Conservation (phyloP, 2,329 filamentous ascomycete species). For the Penicillium sp. region DNA sequence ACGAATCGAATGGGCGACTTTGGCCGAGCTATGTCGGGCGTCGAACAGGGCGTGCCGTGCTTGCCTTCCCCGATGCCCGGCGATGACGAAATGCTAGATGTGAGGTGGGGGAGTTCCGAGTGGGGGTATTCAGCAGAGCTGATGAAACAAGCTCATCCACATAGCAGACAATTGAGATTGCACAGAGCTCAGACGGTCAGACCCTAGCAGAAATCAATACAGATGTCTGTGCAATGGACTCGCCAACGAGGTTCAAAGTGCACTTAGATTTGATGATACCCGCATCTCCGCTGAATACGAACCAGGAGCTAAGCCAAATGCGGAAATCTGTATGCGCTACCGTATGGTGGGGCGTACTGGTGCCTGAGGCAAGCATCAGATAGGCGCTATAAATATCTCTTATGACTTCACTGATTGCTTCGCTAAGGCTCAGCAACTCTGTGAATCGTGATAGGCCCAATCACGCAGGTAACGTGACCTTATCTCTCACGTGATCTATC, state of each 20-base stretch:
- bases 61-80: neutral
- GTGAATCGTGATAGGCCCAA: too few relatives aligned
- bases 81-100: constrained; percentile 3
- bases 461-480: too few relatives aligned
- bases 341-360: neutral
- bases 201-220: neutral
- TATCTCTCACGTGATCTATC: too few relatives aligned
- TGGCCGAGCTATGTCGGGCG: constrained; percentile 3
- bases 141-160: neutral
- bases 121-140: constrained; percentile 2
- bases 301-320: constrained; percentile 4
- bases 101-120: constrained; percentile 8
- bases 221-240: neutral
- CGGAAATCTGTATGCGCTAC: constrained; percentile 8
- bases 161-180: neutral
- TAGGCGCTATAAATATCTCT: neutral
- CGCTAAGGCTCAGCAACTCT: too few relatives aligned
- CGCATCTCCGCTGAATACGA: constrained; percentile 4
- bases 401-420: too few relatives aligned
- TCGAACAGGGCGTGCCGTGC: neutral
- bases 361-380: constrained; percentile 8
- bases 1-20: neutral
- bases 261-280: neutral
- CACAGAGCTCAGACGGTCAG: neutral
- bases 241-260: too few relatives aligned